A percentile compares a stretch with the other conserved stretches of the same genome.
Conservation (phyloP, 768 basidiomycete genomes). For the Panaeolus papilionaceus region DNA sequence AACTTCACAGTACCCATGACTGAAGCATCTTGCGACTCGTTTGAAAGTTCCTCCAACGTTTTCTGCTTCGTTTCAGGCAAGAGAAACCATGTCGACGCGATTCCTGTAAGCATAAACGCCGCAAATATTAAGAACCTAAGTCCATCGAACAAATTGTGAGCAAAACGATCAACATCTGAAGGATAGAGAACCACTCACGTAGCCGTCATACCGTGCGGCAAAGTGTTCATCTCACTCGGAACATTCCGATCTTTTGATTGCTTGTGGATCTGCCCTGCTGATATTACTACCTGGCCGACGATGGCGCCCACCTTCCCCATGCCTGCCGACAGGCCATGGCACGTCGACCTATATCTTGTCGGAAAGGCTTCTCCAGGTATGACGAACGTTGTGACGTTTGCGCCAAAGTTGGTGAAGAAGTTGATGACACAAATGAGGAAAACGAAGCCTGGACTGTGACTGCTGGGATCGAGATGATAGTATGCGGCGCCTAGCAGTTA, state of each 20-base stretch:
- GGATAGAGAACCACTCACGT: conserved; percentile 69
- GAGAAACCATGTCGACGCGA: conserved; percentile 74
- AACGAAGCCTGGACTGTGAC: conserved; percentile 50
- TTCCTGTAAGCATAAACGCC: conserved; percentile 86
- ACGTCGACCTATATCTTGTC: conserved; percentile 86
- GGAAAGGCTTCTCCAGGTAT: conserved; percentile 87
- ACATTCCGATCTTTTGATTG: no score
- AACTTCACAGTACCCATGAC: conserved; percentile 37
- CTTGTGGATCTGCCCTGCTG: conserved; percentile 40
- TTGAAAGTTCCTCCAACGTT: conserved; percentile 76
- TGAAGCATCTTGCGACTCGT: conserved; percentile 70
- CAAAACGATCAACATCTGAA: conserved; percentile 34
- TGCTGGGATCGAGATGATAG: background rate
- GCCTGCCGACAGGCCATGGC: conserved; percentile 84
- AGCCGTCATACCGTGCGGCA: conserved; percentile 4
- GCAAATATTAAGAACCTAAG: conserved; percentile 73
- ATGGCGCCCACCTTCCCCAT: conserved; percentile 85
- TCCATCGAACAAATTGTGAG: background rate
- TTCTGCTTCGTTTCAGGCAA: conserved; percentile 77
- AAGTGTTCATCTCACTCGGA: no score
- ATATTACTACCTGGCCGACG: conserved; percentile 65
- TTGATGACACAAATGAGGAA: conserved; percentile 84
- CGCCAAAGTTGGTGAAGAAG: conserved; percentile 90
- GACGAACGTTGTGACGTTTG: conserved; percentile 80
- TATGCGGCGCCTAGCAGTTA: background rate